Evolutionary conservation across 495 filamentous ascomycete genomes (phyloP).

Genomic region (Tuber melanosporum): DNA sequence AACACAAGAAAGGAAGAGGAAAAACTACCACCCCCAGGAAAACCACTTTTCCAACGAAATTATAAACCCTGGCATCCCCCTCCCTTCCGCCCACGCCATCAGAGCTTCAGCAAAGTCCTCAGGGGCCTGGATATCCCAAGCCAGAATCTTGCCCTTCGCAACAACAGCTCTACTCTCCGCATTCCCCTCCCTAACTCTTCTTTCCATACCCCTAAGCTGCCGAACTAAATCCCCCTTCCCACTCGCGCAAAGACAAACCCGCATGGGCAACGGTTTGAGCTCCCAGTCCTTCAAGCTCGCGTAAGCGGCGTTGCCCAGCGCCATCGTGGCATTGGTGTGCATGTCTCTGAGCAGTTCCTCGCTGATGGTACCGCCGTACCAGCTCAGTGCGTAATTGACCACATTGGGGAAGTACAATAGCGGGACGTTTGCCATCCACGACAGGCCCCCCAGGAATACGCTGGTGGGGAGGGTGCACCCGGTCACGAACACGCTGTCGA

Average conservation of each 20-base stretch:
- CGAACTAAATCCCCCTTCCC: neutral
- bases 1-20: neutral
- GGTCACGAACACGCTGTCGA: neutral
- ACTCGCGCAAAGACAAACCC: neutral
- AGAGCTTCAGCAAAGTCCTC: neutral
- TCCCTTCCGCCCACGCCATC: constrained; percentile 1
- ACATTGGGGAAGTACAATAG: neutral
- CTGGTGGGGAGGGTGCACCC: neutral
- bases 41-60: neutral
- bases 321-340: neutral
- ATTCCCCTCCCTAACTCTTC: neutral
- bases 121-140: neutral
- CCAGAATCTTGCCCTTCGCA: neutral
- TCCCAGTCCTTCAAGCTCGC: constrained; percentile 1
- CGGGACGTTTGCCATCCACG: neutral
- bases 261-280: neutral
- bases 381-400: neutral
- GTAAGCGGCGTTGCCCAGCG: neutral
- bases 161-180: neutral
- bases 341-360: neutral
- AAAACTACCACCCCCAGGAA: neutral
- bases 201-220: neutral
- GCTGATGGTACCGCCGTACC: neutral
- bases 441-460: neutral
- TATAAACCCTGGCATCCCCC: neutral